Conservation (phyloP, 345 rosid species). For the Eucalyptus guilfoylei region DNA sequence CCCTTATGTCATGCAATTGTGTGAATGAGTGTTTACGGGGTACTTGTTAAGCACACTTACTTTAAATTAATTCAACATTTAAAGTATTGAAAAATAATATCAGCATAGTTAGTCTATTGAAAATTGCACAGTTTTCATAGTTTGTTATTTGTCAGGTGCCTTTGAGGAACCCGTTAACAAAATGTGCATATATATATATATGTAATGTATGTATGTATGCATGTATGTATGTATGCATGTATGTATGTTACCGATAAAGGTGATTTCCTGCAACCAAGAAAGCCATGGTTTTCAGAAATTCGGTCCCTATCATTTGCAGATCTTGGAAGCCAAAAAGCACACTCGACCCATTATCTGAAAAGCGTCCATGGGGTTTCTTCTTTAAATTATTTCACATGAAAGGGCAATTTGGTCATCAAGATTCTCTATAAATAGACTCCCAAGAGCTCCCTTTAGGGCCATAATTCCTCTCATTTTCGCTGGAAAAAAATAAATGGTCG, state of each 20-base stretch:
- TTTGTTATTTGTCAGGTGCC: not conserved
- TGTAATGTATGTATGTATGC: not conserved
- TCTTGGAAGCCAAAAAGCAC: not conserved
- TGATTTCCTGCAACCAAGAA: not conserved
- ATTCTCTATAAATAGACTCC: constrained; percentile 9
- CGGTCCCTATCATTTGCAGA: not conserved
- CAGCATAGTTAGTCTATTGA: not conserved
- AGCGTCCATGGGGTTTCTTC: constrained; percentile 20
- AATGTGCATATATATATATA: not conserved
- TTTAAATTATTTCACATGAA: constrained; percentile 16
- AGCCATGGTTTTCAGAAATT: not conserved
- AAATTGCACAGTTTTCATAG: not conserved
- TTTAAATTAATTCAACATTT: not conserved
- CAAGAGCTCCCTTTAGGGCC: not conserved
- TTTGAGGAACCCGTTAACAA: not conserved
- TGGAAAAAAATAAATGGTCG: not conserved
- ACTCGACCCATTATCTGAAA: not conserved
- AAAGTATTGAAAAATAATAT: not conserved
- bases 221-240: not conserved
- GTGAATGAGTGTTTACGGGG: not conserved
- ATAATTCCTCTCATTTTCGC: not conserved
- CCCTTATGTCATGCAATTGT: not conserved
- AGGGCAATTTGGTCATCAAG: constrained; percentile 19
- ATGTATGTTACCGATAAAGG: not conserved
- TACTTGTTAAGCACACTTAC: not conserved